Percentiles rank a stretch among this genome's conserved stretches.
phyloP scores from a whole-genome alignment of 225 moss, liverwort and hornwort genomes.

The Anthoceros angustus region DNA sequence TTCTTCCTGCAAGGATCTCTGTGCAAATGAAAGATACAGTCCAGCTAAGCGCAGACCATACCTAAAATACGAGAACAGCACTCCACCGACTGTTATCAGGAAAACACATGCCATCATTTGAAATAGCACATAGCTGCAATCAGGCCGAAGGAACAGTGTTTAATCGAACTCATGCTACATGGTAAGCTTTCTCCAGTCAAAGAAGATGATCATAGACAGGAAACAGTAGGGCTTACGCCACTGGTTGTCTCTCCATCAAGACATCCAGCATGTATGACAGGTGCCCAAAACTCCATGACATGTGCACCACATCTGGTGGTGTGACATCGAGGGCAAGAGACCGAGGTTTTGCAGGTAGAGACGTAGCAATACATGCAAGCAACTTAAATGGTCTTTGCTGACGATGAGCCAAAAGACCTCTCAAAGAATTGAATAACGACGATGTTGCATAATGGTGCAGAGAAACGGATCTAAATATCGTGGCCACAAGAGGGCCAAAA shows the following conservation, averaged over 20 bases:
- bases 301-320: conserved; percentile 29
- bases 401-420: not conserved
- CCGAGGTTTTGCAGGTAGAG: conserved; percentile 27
- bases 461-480: too few species aligned
- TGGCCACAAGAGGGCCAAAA: too few species aligned
- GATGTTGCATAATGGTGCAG: too few species aligned
- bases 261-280: conserved; percentile 53
- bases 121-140: conserved; percentile 44
- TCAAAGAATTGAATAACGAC: too few species aligned
- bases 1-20: not conserved
- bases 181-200: not conserved
- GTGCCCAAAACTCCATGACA: conserved; percentile 41
- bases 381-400: not conserved
- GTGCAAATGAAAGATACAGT: not conserved
- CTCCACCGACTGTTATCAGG: conserved; percentile 35
- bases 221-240: conserved; percentile 29
- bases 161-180: not conserved
- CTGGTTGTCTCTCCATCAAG: conserved; percentile 48
- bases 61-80: conserved; percentile 38
- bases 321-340: conserved; percentile 42
- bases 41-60: conserved; percentile 8
- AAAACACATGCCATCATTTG: conserved; percentile 39
- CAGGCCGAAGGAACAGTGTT: not conserved
- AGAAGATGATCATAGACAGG: not conserved
- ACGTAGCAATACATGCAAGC: conserved; percentile 21